Percentiles rank a stretch among this genome's conserved stretches.
Conservation (phyloP, 2,329 filamentous ascomycete genomes). For the Xylariomycetidae sp. region DNA sequence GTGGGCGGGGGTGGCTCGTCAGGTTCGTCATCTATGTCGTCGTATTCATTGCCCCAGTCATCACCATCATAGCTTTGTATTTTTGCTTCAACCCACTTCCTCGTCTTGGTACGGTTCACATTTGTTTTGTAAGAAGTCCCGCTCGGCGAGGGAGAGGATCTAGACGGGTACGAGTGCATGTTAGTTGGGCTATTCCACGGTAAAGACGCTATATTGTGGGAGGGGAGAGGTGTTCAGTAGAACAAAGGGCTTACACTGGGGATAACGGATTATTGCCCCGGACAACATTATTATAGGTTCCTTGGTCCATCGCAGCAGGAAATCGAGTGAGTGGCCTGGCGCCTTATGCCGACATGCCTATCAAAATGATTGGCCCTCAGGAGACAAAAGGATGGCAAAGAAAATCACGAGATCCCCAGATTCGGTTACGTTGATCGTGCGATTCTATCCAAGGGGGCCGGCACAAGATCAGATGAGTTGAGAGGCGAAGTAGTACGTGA, state of each 20-base stretch:
- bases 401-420: too few species aligned
- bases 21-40: slow-evolving; percentile 53
- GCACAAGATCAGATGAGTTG: too few species aligned
- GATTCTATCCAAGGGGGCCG: too few species aligned
- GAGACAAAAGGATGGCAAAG: too few species aligned
- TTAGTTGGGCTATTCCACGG: neutral
- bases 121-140: slow-evolving; percentile 66
- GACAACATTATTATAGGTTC: slow-evolving; percentile 16
- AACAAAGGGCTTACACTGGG: slow-evolving; percentile 10
- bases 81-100: slow-evolving; percentile 93
- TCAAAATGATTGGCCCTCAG: too few species aligned
- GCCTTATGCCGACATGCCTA: too few species aligned
- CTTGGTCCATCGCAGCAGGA: slow-evolving; percentile 14
- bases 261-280: slow-evolving; percentile 11
- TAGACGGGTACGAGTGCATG: slow-evolving; percentile 7
- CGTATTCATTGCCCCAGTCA: slow-evolving; percentile 78
- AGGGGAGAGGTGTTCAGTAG: neutral
- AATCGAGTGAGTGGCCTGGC: too few species aligned
- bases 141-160: slow-evolving; percentile 16
- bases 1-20: slow-evolving; percentile 37
- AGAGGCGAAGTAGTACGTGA: too few species aligned
- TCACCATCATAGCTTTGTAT: slow-evolving; percentile 84
- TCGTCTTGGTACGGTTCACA: slow-evolving; percentile 83
- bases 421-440: too few species aligned
- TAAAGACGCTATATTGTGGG: too few species aligned